These are phyloP conservation scores for Beauveria scarabaeidicola DNA, from an alignment of 2,329 filamentous ascomycete species.

Conservation along the genomic window DNA sequence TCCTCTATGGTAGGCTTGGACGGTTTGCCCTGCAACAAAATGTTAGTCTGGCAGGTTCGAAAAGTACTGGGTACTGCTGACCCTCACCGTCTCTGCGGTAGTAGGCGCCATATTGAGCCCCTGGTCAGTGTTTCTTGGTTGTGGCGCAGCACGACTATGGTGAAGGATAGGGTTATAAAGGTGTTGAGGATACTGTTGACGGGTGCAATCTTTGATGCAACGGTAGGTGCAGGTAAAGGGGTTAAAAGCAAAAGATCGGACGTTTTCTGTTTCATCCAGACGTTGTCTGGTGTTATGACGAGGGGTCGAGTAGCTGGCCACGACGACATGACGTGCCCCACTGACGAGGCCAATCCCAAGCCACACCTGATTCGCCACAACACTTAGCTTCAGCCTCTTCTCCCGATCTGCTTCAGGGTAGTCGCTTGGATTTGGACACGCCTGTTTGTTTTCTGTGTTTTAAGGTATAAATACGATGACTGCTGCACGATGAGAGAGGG, in stretches of 20 bases:
- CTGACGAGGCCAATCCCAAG: slow-evolving; percentile 16
- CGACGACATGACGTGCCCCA: slow-evolving; percentile 32
- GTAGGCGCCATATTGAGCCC: slow-evolving; percentile 12
- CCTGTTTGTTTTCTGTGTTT: not conserved
- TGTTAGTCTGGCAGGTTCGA: slow-evolving; percentile 1
- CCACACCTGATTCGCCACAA: slow-evolving; percentile 21
- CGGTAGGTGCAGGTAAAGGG: not conserved
- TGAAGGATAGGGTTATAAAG: not conserved
- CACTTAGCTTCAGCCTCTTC: slow-evolving; percentile 8
- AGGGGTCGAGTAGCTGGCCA: slow-evolving; percentile 22
- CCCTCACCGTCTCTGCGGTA: slow-evolving; percentile 11
- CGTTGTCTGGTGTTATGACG: slow-evolving; percentile 17
- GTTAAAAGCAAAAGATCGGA: not conserved
- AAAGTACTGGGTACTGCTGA: slow-evolving; percentile 2
- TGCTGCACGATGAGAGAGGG: no score
- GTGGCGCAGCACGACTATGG: slow-evolving; percentile 3
- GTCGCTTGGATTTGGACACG: not conserved
- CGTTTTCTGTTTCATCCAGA: slow-evolving; percentile 14
- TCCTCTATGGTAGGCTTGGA: slow-evolving; percentile 21
- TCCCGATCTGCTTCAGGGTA: slow-evolving; percentile 2
- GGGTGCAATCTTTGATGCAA: not conserved
- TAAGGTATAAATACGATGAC: no score
- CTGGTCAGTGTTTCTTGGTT: slow-evolving; percentile 5
- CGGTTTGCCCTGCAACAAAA: slow-evolving; percentile 32
- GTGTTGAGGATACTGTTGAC: not conserved